A percentile compares a stretch with the other conserved stretches of the same genome.
Evolutionary conservation across 805 yeast species (phyloP).

Genomic region (Cyberlindnera subsufficiens): DNA sequence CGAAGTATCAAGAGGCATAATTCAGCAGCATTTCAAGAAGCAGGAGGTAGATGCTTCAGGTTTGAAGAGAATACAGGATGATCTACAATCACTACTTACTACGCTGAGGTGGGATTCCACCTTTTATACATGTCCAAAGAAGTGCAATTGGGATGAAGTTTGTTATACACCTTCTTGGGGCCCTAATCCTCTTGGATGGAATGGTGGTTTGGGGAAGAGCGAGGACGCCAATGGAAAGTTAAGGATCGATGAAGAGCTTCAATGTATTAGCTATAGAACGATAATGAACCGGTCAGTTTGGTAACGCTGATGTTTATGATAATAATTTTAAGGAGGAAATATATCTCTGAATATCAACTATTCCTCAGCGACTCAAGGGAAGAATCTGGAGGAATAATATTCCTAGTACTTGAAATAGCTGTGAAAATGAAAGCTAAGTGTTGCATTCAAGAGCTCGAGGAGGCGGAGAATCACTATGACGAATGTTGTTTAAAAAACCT

Average conservation of each 20-base stretch:
- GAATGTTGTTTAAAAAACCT: constrained; percentile 54
- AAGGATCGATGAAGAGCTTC: constrained; percentile 18
- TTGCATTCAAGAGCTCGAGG: no score
- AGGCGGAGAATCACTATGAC: no score
- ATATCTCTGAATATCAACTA: no score
- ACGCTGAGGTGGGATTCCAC: constrained; percentile 35
- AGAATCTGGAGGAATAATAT: no score
- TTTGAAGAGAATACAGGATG: neutral
- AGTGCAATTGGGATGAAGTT: constrained; percentile 41
- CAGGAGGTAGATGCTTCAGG: neutral
- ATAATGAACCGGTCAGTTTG: neutral
- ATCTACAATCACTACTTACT: constrained; percentile 18
- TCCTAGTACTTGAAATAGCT: no score
- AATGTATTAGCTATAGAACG: constrained; percentile 15
- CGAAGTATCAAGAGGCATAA: constrained; percentile 24
- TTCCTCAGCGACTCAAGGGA: no score
- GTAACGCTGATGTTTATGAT: neutral
- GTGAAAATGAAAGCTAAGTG: no score
- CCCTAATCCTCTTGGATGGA: constrained; percentile 47
- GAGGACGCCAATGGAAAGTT: constrained; percentile 18
- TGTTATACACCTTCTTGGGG: constrained; percentile 61
- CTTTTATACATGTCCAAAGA: constrained; percentile 34
- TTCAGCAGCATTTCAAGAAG: constrained; percentile 17
- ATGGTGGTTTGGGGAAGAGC: constrained; percentile 19
- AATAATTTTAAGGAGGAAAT: no score